A percentile compares a stretch with the other conserved stretches of the same genome.
Evolutionary conservation across 495 filamentous ascomycete genomes (phyloP).

Genomic region (Xanthoparmelia taractica): DNA sequence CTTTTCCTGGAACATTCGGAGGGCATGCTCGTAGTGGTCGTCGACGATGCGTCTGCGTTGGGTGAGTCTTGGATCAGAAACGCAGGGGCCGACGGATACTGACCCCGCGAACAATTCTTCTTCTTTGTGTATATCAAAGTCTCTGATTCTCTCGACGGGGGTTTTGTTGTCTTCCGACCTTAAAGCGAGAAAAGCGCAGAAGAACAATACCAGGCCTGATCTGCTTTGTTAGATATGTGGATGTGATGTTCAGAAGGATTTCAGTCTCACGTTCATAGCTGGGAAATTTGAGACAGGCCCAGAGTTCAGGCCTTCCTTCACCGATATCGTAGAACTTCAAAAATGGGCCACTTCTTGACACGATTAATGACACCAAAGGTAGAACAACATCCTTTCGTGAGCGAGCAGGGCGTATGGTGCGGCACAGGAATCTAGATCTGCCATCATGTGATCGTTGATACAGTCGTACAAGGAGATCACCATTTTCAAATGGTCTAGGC

Average conservation of each 20-base stretch:
- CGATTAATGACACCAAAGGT: conserved; percentile 44
- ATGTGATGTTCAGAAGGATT: conserved; percentile 6
- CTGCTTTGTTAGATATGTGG: background rate
- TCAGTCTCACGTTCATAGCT: conserved; percentile 17
- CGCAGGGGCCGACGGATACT: conserved; percentile 16
- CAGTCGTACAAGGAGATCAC: conserved; percentile 47
- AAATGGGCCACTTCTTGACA: conserved; percentile 45
- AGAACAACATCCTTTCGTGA: conserved; percentile 41
- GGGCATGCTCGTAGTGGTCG: conserved; percentile 58
- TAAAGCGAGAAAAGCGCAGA: conserved; percentile 65
- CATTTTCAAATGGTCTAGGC: conserved; percentile 36
- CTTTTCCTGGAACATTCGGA: conserved; percentile 63
- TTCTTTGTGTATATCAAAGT: conserved; percentile 57
- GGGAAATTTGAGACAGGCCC: conserved; percentile 18
- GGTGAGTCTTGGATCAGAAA: background rate
- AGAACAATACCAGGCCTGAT: conserved; percentile 67
- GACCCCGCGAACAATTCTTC: conserved; percentile 64
- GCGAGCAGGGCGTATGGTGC: conserved; percentile 34
- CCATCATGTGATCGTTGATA: conserved; percentile 48
- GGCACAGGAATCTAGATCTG: conserved; percentile 52
- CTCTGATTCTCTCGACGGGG: conserved; percentile 43
- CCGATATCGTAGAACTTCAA: conserved; percentile 49
- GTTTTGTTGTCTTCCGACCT: conserved; percentile 58
- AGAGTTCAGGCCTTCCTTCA: conserved; percentile 19
- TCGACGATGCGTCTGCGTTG: conserved; percentile 58